phyloP scores from a whole-genome alignment of 257 asterid genomes.

The Solanum habrochaites region DNA sequence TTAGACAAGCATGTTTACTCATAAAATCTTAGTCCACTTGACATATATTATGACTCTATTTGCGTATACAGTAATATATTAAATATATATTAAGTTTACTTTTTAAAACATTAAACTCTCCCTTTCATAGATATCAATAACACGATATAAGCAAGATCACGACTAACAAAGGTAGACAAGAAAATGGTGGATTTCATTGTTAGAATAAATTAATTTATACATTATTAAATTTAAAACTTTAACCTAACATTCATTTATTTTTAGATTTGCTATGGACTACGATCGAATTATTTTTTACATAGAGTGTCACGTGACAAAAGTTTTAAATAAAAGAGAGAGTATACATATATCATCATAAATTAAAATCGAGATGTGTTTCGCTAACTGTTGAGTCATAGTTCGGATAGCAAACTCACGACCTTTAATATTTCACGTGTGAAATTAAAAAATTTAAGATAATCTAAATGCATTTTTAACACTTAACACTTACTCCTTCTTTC shows the following conservation, averaged over 20 bases:
- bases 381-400: too few relatives aligned
- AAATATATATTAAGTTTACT: neutral
- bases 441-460: too few relatives aligned
- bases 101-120: neutral
- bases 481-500: fast-evolving
- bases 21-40: neutral
- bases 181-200: neutral
- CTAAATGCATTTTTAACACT: too few relatives aligned
- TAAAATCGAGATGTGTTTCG: too few relatives aligned
- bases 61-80: too few relatives aligned
- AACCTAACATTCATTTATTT: too few relatives aligned
- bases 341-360: neutral
- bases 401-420: fast-evolving
- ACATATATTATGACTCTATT: neutral
- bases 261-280: neutral
- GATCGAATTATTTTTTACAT: neutral
- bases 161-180: neutral
- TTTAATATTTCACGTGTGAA: neutral
- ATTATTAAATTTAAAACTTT: too few relatives aligned
- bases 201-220: too few relatives aligned
- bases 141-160: neutral
- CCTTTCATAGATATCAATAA: neutral
- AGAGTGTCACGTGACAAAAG: neutral
- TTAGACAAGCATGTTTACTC: neutral
- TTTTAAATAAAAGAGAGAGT: too few relatives aligned